Conservation (phyloP, 768 basidiomycete species). For the Suillus plorans region DNA sequence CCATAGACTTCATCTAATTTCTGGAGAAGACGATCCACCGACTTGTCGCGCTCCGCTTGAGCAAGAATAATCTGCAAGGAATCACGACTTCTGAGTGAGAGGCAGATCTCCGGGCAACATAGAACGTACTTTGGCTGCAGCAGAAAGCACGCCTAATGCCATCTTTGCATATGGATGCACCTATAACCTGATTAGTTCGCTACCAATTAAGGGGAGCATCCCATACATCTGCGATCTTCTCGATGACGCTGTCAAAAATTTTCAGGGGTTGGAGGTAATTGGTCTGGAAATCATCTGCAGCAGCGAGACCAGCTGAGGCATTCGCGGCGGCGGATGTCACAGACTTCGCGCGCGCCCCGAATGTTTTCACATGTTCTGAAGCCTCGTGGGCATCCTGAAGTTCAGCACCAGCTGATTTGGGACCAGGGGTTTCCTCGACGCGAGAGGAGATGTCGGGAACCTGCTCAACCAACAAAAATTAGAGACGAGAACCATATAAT, state of each 20-base stretch:
- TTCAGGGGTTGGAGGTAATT: slow-evolving; percentile 6
- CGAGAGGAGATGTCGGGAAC: not conserved
- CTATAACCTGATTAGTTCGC: not conserved
- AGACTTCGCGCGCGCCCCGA: not conserved
- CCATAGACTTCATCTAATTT: not conserved
- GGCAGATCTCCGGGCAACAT: no score
- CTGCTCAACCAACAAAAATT: not conserved
- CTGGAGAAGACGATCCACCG: not conserved
- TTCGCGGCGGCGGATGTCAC: not conserved
- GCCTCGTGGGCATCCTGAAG: not conserved
- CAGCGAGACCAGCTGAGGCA: not conserved
- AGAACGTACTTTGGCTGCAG: not conserved
- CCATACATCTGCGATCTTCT: not conserved
- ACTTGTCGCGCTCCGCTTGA: slow-evolving; percentile 5
- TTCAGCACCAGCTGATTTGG: not conserved
- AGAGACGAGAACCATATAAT: not conserved
- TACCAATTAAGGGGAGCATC: not conserved
- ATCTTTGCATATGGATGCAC: slow-evolving; percentile 10
- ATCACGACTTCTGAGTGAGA: no score
- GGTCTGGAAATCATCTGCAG: not conserved
- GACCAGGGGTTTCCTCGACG: not conserved
- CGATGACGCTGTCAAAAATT: not conserved
- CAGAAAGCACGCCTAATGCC: slow-evolving; percentile 1
- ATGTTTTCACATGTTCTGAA: not conserved
- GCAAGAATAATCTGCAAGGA: not conserved